Base-by-base conservation (phyloP, 345 rosid species). In the Lepidium africanum region DNA sequence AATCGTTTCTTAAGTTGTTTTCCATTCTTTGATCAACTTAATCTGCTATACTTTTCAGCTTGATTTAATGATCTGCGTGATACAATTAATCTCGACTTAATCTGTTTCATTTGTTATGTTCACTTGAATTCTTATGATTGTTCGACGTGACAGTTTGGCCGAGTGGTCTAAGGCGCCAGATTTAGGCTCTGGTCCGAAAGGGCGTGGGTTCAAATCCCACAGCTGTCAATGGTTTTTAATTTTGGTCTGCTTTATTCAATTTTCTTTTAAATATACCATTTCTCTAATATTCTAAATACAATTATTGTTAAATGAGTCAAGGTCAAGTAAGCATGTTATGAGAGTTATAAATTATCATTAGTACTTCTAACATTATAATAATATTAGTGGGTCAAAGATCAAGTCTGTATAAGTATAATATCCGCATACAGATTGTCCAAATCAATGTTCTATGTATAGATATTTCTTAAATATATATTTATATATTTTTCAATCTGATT, bases 161-260 rank as follows among this genome's bases (percentile, higher is more conserved):
- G 96, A 93, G 96, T 91, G 99, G 96, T 90, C 97, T 86, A 88
- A 93, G 96, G 94, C 97, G 97, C 94, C 96, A 87, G 92, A 94
- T 86, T 91, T 87, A 91, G 99, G 95, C 95, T 91, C 95, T 88
- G 95, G 95, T 88, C 95, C 91, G 97, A 79, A 87, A 93, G 96
- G 99, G 96, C 92, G 97, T 91, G 96, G 95, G 99, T 94, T 94
- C 97, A 89, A 94, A 89, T 91, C 91, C 95, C 96, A 87, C 88
- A 93, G 98, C 95, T 86, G 92, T 91, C 92, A 10, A 0, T 2
- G n/a, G 0, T 9, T 60, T 25, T 25, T n/a, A 19, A 17, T 56
- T 19, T 36, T 49, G 25, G 25, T 32, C 23, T 36, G 10, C 14
- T 37, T 23, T 37, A 9, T 11, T 11, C 25, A 5, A 33, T 5